A percentile compares a stretch with the other conserved stretches of the same genome.
These are phyloP conservation scores for Pyricularia pennisetigena DNA, from an alignment of 2,329 filamentous ascomycete genomes.

Conservation along the genomic window DNA sequence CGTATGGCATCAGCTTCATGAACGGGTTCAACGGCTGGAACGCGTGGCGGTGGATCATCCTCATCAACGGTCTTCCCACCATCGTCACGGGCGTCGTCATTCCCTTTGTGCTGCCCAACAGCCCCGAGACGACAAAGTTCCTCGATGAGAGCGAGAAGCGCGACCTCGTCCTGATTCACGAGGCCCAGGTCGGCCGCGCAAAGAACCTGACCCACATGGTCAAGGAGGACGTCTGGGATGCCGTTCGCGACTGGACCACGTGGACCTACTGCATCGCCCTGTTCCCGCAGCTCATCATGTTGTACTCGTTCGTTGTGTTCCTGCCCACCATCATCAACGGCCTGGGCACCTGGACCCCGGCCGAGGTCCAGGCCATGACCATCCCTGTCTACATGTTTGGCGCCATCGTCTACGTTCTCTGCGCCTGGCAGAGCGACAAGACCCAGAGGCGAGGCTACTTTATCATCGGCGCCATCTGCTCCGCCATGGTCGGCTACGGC, in stretches of 20 bases:
- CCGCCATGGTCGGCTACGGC: conserved; percentile 57
- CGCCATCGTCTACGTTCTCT: conserved; percentile 36
- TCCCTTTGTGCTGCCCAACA: conserved; percentile 46
- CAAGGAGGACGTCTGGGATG: conserved; percentile 26
- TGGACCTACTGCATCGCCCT: conserved; percentile 50
- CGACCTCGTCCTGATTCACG: conserved; percentile 17
- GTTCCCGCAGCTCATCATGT: conserved; percentile 45
- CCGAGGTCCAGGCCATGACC: conserved; percentile 51
- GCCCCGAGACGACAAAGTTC: conserved; percentile 40
- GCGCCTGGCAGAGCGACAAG: conserved; percentile 51
- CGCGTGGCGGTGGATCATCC: conserved; percentile 54
- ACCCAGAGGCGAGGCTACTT: conserved; percentile 47
- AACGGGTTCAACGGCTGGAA: conserved; percentile 40
- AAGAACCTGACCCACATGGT: conserved; percentile 1
- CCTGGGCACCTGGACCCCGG: conserved; percentile 39
- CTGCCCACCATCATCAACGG: conserved; percentile 55
- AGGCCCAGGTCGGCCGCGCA: conserved; percentile 4
- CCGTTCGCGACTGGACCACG: conserved; percentile 30
- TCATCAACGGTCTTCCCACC: conserved; percentile 49
- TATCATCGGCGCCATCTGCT: conserved; percentile 52
- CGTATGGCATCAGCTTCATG: conserved; percentile 51
- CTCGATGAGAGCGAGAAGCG: conserved; percentile 39
- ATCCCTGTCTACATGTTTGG: conserved; percentile 56
- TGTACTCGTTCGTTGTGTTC: conserved; percentile 58
- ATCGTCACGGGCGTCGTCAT: conserved; percentile 40